phyloP scores from a whole-genome alignment of 768 basidiomycete species.

The Mycena capillaripes region DNA sequence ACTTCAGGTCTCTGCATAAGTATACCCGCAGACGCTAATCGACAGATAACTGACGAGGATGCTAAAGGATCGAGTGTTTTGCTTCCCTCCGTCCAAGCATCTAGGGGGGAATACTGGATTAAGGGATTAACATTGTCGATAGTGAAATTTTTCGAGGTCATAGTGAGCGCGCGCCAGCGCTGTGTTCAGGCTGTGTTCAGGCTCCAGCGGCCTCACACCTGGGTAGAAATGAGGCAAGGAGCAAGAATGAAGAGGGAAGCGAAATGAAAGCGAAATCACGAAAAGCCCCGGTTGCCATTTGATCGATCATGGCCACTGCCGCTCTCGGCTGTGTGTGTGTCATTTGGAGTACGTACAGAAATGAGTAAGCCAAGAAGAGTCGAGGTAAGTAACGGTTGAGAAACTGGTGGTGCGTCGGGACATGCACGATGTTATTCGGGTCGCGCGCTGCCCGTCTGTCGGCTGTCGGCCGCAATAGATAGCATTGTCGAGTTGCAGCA shows the following conservation, averaged over 20 bases:
- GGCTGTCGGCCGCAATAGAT: background rate
- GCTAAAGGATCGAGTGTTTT: slow-evolving; percentile 12
- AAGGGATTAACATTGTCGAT: slow-evolving; percentile 39
- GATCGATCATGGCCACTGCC: background rate
- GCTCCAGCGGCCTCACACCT: slow-evolving; percentile 19
- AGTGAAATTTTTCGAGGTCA: slow-evolving; percentile 33
- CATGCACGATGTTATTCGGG: too few species aligned
- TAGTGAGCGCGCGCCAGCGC: slow-evolving; percentile 25
- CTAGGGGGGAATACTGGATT: slow-evolving; percentile 28
- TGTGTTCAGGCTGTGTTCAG: too few species aligned
- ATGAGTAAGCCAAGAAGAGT: too few species aligned
- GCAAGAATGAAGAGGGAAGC: background rate
- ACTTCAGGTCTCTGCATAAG: slow-evolving; percentile 28
- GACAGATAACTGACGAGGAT: slow-evolving; percentile 12
- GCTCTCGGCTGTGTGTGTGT: too few species aligned
- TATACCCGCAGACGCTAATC: background rate
- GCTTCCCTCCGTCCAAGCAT: slow-evolving; percentile 33
- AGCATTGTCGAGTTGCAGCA: background rate
- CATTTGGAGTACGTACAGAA: too few species aligned
- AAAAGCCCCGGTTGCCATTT: background rate
- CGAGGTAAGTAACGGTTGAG: too few species aligned
- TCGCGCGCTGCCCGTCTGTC: too few species aligned
- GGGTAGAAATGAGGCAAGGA: background rate
- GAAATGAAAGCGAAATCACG: too few species aligned
- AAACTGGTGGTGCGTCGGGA: too few species aligned